Conservation (phyloP, 2,329 filamentous ascomycete genomes). For the Macrophomina tecta region DNA sequence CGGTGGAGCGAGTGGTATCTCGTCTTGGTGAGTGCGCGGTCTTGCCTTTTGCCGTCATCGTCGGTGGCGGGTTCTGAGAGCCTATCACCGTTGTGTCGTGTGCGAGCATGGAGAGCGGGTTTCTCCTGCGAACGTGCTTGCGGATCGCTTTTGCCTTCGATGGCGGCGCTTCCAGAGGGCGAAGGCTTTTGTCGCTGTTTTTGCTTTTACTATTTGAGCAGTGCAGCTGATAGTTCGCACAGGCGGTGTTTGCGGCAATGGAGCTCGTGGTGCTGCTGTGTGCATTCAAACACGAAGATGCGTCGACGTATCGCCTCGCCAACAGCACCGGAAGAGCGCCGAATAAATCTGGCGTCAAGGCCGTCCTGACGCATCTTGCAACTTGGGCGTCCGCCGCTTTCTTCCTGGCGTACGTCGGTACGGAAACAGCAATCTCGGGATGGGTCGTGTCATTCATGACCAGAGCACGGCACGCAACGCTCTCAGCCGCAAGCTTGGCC, state of each 20-base stretch:
- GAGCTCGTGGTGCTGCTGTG: constrained; percentile 39
- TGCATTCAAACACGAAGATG: constrained; percentile 49
- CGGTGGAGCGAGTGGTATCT: constrained; percentile 51
- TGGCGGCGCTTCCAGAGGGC: no score
- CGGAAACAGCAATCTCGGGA: constrained; percentile 53
- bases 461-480: constrained; percentile 46
- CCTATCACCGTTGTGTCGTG: no score
- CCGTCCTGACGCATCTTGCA: constrained; percentile 42
- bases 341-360: neutral
- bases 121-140: no score
- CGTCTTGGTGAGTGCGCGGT: constrained; percentile 42
- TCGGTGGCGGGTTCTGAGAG: no score
- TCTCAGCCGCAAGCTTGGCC: constrained; percentile 47
- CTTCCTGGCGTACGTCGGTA: constrained; percentile 54
- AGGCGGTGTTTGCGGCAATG: constrained; percentile 32
- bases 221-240: neutral
- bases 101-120: no score
- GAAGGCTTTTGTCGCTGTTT: no score
- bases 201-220: neutral
- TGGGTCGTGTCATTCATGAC: constrained; percentile 57
- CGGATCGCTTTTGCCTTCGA: neutral
- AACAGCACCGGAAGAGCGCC: constrained; percentile 30
- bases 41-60: no score
- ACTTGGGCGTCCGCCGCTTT: constrained; percentile 52
- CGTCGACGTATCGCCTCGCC: constrained; percentile 38